phyloP scores from a whole-genome alignment of 441 rosid genomes.

The Erodium moschatum region DNA sequence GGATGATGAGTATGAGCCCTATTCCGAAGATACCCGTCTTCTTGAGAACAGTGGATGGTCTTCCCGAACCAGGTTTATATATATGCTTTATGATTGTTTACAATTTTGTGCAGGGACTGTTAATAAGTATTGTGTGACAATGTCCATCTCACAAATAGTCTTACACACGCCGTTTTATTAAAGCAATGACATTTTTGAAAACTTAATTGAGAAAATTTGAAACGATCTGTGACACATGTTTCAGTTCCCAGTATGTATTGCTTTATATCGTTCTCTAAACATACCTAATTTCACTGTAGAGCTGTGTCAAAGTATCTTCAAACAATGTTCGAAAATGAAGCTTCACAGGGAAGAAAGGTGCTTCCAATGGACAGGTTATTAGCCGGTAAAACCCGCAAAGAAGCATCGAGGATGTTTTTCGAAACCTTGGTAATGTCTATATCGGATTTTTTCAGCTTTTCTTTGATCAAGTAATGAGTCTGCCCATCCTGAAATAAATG shows the following conservation, averaged over 20 bases:
- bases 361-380: conserved; percentile 61
- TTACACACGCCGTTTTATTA: too few relatives aligned
- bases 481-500: background rate
- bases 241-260: background rate
- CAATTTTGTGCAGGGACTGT: background rate
- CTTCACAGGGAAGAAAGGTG: conserved; percentile 45
- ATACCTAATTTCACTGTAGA: conserved; percentile 27
- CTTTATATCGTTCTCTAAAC: background rate
- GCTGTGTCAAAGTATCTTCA: conserved; percentile 93
- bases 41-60: conserved; percentile 97
- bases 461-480: background rate
- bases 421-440: conserved; percentile 75
- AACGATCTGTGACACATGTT: background rate
- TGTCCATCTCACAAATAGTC: too few relatives aligned
- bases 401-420: conserved; percentile 96
- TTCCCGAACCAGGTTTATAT: conserved; percentile 80
- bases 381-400: conserved; percentile 90
- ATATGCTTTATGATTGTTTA: conserved; percentile 7
- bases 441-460: background rate
- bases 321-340: conserved; percentile 60
- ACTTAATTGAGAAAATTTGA: too few relatives aligned
- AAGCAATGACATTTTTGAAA: too few relatives aligned
- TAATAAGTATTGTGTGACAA: too few relatives aligned
- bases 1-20: conserved; percentile 43
- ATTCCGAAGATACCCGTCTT: conserved; percentile 52